Evolutionary conservation across 768 basidiomycete genomes (phyloP), one percentile per base, ranked within the genome.

Genomic region (Pulveroboletus sp.): DNA sequence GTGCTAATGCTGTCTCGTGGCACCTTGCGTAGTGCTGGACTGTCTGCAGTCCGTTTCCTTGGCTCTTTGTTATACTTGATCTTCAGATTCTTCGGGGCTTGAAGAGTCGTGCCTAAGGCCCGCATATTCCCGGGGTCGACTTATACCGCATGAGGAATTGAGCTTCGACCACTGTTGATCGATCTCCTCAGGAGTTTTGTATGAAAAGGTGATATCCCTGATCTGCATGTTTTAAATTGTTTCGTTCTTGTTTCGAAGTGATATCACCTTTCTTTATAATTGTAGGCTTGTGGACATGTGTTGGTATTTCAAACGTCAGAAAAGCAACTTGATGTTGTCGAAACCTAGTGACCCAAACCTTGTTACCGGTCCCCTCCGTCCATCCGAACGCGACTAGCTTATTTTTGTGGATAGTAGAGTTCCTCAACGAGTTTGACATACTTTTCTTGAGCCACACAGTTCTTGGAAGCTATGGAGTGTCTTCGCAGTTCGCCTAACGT

Each of bases 21-120:
- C 26, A 36, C 39, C 28, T 52, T 36, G 8, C 35, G 24, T 59
- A 89, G 86, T 54, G 88, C 91, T 63, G 86, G 81, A 42, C 72
- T 95, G 48, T 89, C 87, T 40, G 84, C 83, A 32, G 69, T 93
- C 59, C 83, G 93, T 35, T 93, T 94, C 72, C 52, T 78, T 32
- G 90, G 91, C 18, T 91, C 89, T 14, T 63, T 83, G 44, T 58
- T 91, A 39, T 94, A 93, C 68, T 78, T 94, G 48, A 59, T 93
- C 49, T 78, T 93, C 66, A 79, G 86, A 57, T 71, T 90, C 41
- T 74, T 85, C 57, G 86, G 88, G 35, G 69, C 73, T 52, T 86
- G 71, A 75, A 45, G 12, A 30, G 49, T 33, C 43, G 12, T 14
- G 8, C 26, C 24, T 41, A 32, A 30, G 36, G 39, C 7, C 30